Base-by-base conservation (phyloP, 306 rosid genomes). In the Quercus engelmannii region DNA sequence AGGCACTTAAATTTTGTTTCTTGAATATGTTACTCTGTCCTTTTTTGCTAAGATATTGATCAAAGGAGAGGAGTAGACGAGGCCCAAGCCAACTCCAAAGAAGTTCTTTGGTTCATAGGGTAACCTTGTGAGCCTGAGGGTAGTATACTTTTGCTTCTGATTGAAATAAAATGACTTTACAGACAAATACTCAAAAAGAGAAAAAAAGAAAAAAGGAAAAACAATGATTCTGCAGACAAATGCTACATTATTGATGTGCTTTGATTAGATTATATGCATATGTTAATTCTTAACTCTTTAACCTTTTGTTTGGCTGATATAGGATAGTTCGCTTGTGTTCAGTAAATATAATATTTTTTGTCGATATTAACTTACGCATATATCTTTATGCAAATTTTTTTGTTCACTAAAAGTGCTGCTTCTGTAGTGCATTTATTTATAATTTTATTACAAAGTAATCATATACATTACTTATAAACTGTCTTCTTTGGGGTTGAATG, bases 401-500 rank as follows among this genome's bases (percentile, higher is more conserved):
- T 72, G 71, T 71, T 78, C 17, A 5, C 13, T 73, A 33, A 69
- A n/a, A 20, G 7, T 18, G 52, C 41, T 74, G 69, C 51, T 61
- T 23, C 58, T 75, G 25, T 81, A 35, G 43, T 56, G 58, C 21
- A 55, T 64, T 55, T 25, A 3, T 20, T 77, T 65, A 3, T 28
- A 9, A 25, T 13, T 19, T 17, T 72, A 19, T 62, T 56, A 71
- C 55, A 19, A 54, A 33, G 57, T 46, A 55, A 17, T 28, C 49
- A 63, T 14, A 20, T 55, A 9, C 31, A 20, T 46, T 55, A 15
- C 71, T 69, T 46, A 12, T 54, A 20, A 23, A 73, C 73, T 67
- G 23, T 43, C 63, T 80, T 58, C 35, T 62, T 78, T 74, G 74
- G 71, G 74, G 33, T 78, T 73, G 61, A 51, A 18, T 78, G 52